These are phyloP conservation scores for Tirmania nivea DNA, from an alignment of 495 filamentous ascomycete species.

Conservation along the genomic window DNA sequence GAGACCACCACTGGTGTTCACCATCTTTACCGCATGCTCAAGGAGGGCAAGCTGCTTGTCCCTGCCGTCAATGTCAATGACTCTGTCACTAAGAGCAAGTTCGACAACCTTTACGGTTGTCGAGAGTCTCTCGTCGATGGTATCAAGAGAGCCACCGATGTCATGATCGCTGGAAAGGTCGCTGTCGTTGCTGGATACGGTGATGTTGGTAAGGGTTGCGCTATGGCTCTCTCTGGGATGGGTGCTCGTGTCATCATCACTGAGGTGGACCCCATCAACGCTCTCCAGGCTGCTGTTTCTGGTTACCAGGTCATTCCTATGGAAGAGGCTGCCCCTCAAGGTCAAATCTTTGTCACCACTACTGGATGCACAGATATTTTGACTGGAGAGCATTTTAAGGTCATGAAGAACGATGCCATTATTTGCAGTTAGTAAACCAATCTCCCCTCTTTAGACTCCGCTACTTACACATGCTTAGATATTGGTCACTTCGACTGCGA, in stretches of 20 bases:
- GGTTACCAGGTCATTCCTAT: constrained; percentile 93
- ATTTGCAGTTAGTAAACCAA: constrained; percentile 64
- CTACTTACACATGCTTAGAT: constrained; percentile 29
- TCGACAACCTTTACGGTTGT: constrained; percentile 99
- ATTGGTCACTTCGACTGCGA: constrained; percentile 99
- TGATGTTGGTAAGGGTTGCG: constrained; percentile 98
- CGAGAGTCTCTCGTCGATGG: constrained; percentile 95
- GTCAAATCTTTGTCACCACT: constrained; percentile 98
- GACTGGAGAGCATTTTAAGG: constrained; percentile 76
- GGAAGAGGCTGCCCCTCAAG: constrained; percentile 71
- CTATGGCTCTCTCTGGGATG: constrained; percentile 84
- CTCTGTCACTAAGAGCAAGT: constrained; percentile 98
- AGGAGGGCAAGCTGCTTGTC: constrained; percentile 71
- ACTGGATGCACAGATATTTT: constrained; percentile 98
- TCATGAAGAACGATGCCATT: constrained; percentile 95
- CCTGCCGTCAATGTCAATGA: constrained; percentile 99
- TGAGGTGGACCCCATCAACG: constrained; percentile 98
- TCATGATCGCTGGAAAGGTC: constrained; percentile 99
- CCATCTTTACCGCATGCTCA: constrained; percentile 96
- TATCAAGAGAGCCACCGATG: constrained; percentile 99
- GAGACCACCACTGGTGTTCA: constrained; percentile 99
- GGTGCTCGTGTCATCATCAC: constrained; percentile 93
- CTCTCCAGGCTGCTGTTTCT: constrained; percentile 92
- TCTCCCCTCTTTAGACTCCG: background rate
- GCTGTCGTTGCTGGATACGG: constrained; percentile 93